Evolutionary conservation across 225 moss, liverwort and hornwort species (phyloP).

Genomic region (Polytrichum commune): DNA sequence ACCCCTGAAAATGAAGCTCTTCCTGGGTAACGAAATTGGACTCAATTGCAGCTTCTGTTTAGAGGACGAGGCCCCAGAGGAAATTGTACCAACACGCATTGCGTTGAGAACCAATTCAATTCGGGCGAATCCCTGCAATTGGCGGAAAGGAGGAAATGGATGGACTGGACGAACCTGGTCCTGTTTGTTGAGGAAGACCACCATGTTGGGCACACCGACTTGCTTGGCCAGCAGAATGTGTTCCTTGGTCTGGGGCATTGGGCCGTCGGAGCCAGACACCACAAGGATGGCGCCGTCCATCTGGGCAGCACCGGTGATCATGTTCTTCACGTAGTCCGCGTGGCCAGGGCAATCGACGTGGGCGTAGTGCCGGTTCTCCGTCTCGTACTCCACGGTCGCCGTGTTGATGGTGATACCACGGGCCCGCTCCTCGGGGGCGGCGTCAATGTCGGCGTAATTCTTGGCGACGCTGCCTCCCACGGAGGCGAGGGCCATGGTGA

Average conservation of each 20-base stretch:
- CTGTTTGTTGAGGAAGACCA: conserved; percentile 10
- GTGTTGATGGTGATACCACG: conserved; percentile 70
- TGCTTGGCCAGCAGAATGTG: conserved; percentile 66
- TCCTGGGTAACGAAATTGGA: too few species aligned
- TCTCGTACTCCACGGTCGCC: conserved; percentile 62
- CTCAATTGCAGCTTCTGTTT: background rate
- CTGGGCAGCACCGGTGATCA: conserved; percentile 76
- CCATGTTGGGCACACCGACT: conserved; percentile 24
- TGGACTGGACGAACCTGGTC: conserved; percentile 9
- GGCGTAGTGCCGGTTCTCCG: conserved; percentile 56
- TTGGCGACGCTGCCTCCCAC: conserved; percentile 7
- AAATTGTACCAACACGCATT: background rate
- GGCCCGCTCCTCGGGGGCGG: conserved; percentile 60
- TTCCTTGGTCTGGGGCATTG: conserved; percentile 74
- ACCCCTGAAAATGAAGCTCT: too few species aligned
- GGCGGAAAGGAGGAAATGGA: conserved; percentile 28
- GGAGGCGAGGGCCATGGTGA: conserved; percentile 16
- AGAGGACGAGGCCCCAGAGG: background rate
- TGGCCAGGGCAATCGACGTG: conserved; percentile 74
- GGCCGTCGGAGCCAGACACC: conserved; percentile 64
- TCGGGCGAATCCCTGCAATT: background rate
- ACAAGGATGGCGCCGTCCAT: conserved; percentile 73
- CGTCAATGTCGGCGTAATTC: conserved; percentile 53
- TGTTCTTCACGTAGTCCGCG: conserved; percentile 74
- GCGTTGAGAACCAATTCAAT: background rate